Percentiles rank a stretch among this genome's conserved stretches.
These are phyloP conservation scores for Psilocybe cubensis DNA, from an alignment of 768 basidiomycete species.

Conservation along the genomic window DNA sequence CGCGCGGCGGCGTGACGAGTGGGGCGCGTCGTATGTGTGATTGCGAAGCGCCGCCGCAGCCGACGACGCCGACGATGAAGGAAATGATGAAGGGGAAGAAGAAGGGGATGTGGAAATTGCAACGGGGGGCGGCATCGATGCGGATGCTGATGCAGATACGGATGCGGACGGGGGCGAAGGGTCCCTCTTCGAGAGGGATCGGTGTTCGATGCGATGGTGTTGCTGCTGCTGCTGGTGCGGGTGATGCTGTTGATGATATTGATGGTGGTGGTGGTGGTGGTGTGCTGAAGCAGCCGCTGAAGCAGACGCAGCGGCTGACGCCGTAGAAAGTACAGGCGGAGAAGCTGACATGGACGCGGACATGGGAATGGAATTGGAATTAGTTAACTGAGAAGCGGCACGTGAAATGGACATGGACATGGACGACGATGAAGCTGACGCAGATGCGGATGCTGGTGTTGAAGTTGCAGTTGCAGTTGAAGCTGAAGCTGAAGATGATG, in stretches of 20 bases:
- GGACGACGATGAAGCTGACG: too few relatives aligned
- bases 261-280: too few relatives aligned
- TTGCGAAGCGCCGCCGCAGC: constrained; percentile 6
- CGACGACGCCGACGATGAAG: too few relatives aligned
- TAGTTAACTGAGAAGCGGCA: too few relatives aligned
- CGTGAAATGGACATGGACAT: too few relatives aligned
- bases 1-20: constrained; percentile 20
- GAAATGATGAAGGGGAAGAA: too few relatives aligned
- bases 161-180: constrained; percentile 15
- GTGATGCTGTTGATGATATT: neutral
- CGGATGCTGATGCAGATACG: constrained; percentile 7
- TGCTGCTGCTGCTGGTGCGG: neutral
- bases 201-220: constrained; percentile 17
- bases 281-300: neutral
- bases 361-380: too few relatives aligned
- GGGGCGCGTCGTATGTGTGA: constrained; percentile 14
- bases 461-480: neutral
- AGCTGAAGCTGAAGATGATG: constrained; percentile 4
- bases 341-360: too few relatives aligned
- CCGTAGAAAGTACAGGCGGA: too few relatives aligned
- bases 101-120: constrained; percentile 10
- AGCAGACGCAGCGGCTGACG: constrained; percentile 4
- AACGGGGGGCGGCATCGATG: too few relatives aligned
- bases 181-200: constrained; percentile 23
- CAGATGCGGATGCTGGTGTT: neutral